Base-by-base conservation (phyloP, 352 stramenopile species). In the Globisporangium spiculum region DNA sequence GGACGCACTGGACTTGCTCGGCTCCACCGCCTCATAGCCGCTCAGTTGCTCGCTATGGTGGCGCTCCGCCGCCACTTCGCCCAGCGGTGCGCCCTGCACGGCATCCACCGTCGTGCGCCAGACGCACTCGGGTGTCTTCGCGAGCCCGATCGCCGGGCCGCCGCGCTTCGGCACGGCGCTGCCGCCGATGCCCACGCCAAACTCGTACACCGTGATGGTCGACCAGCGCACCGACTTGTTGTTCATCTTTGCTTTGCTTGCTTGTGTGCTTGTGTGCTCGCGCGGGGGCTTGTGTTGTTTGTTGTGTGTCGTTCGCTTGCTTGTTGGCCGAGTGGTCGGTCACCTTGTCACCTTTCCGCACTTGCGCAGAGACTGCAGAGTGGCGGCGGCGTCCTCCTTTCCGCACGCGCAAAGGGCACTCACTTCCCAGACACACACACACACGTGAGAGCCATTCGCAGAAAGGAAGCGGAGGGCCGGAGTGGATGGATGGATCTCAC, bases 161-260 rank as follows among this genome's bases (percentile, higher is more conserved):
- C 81, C 81, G 26, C 72, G 81, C 32, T 78, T 75, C 0, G 81
- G 81, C 20, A 89, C 75, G 3, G 81, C 67, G 50, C 81, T 89
- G 55, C 79, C 79, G 63, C 81, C 81, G 34, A 87, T 63, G 10
- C 69, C 71, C 32, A 89, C 79, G 62, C 77, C 77, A 67, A 89
- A 89, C 74, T 89, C 81, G 66, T 89, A 89, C 54, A 89, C 79
- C 2, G 81, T 89, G n/a, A 89, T 73, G 24, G 77, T 88, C 41
- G 79, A 87, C 77, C 77, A 89, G 18, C 77, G 74, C 34, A 89
- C 81, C 32, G 66, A 62, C 70, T 89, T 89, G 64, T 34, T 52
- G 64, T 34, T 52, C 72, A 58, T 68, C 3, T 36, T 32, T 32
- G 27, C 27, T 32, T 32, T 32, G 27, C 27, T 46, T 59, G 16